These are phyloP conservation scores for Cladosporium oxysporum DNA, from an alignment of 2,329 filamentous ascomycete species.

Conservation along the genomic window DNA sequence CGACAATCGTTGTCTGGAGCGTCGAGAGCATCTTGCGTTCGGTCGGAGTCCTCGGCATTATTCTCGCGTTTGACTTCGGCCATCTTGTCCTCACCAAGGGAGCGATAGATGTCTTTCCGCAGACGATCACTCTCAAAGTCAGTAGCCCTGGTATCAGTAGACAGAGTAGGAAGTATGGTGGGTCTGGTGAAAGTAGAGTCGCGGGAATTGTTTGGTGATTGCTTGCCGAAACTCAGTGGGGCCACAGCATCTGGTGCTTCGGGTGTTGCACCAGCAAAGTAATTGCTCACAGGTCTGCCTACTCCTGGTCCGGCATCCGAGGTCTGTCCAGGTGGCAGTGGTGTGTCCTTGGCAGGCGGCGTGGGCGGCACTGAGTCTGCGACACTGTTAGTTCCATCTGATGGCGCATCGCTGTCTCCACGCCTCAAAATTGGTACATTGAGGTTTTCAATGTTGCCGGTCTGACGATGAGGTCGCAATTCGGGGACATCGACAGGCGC, in stretches of 20 bases:
- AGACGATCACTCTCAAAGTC: slow-evolving; percentile 71
- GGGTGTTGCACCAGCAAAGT: slow-evolving; percentile 23
- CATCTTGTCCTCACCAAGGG: slow-evolving; percentile 55
- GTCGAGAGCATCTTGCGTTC: slow-evolving; percentile 34
- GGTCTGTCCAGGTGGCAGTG: slow-evolving; percentile 31
- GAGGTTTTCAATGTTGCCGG: slow-evolving; percentile 4
- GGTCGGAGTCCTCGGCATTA: slow-evolving; percentile 26
- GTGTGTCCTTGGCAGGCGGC: slow-evolving; percentile 50
- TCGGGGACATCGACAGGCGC: slow-evolving; percentile 27
- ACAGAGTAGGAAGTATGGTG: slow-evolving; percentile 21
- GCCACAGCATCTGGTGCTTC: slow-evolving; percentile 12
- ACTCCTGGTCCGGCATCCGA: slow-evolving; percentile 25
- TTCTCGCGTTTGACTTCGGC: slow-evolving; percentile 22
- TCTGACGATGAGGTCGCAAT: slow-evolving; percentile 16
- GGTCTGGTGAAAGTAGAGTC: not conserved
- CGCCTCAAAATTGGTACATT: not conserved
- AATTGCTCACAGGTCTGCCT: slow-evolving; percentile 24
- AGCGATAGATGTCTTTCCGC: slow-evolving; percentile 73
- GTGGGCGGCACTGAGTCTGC: slow-evolving; percentile 41
- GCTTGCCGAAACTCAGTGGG: slow-evolving; percentile 17
- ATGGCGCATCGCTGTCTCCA: slow-evolving; percentile 20
- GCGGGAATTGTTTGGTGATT: slow-evolving; percentile 2
- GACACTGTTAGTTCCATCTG: slow-evolving; percentile 20
- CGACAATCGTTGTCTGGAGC: slow-evolving; percentile 29
- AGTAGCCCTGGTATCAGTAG: slow-evolving; percentile 41